These are phyloP conservation scores for Thraustotheca clavata DNA, from an alignment of 352 stramenopile genomes.

Conservation along the genomic window DNA sequence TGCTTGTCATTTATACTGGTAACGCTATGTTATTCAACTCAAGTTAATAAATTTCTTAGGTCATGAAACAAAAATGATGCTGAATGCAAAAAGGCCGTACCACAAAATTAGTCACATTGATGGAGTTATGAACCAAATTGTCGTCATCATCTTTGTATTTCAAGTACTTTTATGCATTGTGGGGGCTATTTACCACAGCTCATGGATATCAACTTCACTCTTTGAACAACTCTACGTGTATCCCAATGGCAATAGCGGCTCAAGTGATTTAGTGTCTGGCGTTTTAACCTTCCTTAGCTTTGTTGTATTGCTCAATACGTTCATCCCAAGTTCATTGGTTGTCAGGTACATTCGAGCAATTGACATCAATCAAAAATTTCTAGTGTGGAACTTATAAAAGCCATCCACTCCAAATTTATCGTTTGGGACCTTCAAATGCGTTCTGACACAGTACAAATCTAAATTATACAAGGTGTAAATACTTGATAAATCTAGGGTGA, in stretches of 20 bases:
- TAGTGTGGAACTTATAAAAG: constrained; percentile 73
- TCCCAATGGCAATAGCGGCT: constrained; percentile 9
- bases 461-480: neutral
- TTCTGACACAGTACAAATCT: constrained; percentile 15
- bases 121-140: constrained; percentile 55
- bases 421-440: constrained; percentile 65
- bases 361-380: constrained; percentile 26
- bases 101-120: constrained; percentile 84
- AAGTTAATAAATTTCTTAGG: constrained; percentile 19
- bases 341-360: constrained; percentile 44
- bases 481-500: constrained; percentile 27
- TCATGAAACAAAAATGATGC: constrained; percentile 88
- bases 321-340: constrained; percentile 92
- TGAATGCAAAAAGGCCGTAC: constrained; percentile 69
- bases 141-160: constrained; percentile 69
- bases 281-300: constrained; percentile 85
- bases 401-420: constrained; percentile 67
- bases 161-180: constrained; percentile 59
- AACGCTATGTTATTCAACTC: neutral
- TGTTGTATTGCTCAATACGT: constrained; percentile 86
- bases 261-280: constrained; percentile 2
- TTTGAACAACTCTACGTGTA: neutral
- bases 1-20: constrained; percentile 69
- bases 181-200: constrained; percentile 33
- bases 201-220: constrained; percentile 15